Conservation (phyloP, 768 basidiomycete species). For the Suillus occidentalis region DNA sequence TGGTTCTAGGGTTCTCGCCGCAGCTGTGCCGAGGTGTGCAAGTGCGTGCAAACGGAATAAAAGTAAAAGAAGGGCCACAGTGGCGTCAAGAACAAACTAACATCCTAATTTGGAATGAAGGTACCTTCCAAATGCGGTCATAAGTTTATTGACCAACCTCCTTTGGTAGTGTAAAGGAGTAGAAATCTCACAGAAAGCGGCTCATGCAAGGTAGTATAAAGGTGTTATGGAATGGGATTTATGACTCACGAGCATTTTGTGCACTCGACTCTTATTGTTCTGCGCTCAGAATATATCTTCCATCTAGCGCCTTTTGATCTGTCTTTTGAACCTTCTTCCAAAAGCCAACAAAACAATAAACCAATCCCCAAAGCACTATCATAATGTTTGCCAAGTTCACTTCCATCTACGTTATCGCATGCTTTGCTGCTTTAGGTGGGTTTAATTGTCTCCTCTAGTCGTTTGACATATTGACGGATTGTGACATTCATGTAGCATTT, state of each 20-base stretch:
- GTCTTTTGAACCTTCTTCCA: neutral
- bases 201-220: constrained; percentile 25
- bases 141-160: constrained; percentile 20
- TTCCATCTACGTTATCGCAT: constrained; percentile 30
- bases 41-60: neutral
- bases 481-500: constrained; percentile 15
- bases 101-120: constrained; percentile 29
- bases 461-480: neutral
- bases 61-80: neutral
- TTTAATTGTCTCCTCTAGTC: neutral
- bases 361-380: constrained; percentile 15
- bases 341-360: constrained; percentile 28
- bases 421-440: constrained; percentile 27
- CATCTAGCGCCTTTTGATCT: constrained; percentile 4
- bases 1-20: neutral
- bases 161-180: constrained; percentile 28
- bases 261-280: constrained; percentile 34
- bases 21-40: neutral
- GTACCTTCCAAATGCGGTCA: constrained; percentile 20
- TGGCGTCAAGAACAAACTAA: constrained; percentile 22
- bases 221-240: neutral
- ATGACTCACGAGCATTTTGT: constrained; percentile 19
- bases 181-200: neutral
- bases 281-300: constrained; percentile 11
- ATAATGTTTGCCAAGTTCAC: constrained; percentile 27